phyloP scores from a whole-genome alignment of 805 yeast species.

The Candida boidinii region DNA sequence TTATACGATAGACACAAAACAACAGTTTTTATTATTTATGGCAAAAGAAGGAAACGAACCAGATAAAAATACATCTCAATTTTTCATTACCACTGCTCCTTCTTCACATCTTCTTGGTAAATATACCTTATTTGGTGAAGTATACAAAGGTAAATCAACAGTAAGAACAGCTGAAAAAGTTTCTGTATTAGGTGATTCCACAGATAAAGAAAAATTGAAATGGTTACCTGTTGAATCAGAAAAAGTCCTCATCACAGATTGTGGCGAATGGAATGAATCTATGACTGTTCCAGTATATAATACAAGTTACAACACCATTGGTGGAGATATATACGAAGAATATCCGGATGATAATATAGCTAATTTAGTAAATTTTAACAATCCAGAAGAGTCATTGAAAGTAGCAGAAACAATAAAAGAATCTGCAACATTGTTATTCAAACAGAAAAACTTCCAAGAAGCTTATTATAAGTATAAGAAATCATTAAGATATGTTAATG shows the following conservation, averaged over 20 bases:
- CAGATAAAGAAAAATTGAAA: conserved; percentile 7
- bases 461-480: conserved; percentile 60
- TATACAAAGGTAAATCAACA: conserved; percentile 59
- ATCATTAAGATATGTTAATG: conserved; percentile 61
- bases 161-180: conserved; percentile 56
- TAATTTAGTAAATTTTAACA: conserved; percentile 46
- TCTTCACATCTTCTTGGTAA: conserved; percentile 70
- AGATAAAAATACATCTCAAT: conserved; percentile 53
- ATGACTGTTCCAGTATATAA: conserved; percentile 51
- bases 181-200: conserved; percentile 32
- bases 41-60: conserved; percentile 47
- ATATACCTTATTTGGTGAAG: conserved; percentile 72
- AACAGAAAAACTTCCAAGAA: conserved; percentile 37
- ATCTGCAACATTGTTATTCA: conserved; percentile 56
- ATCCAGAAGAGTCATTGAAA: conserved; percentile 33
- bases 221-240: conserved; percentile 30
- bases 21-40: conserved; percentile 50
- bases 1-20: conserved; percentile 30
- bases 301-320: conserved; percentile 52
- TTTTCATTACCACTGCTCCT: conserved; percentile 62
- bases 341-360: conserved; percentile 68
- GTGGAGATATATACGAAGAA: conserved; percentile 70
- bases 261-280: conserved; percentile 54
- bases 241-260: conserved; percentile 39
- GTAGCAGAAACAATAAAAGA: conserved; percentile 54